Evolutionary conservation across 139 green algal genomes (phyloP).

Genomic region (Deuterostichococcus epilithicus): DNA sequence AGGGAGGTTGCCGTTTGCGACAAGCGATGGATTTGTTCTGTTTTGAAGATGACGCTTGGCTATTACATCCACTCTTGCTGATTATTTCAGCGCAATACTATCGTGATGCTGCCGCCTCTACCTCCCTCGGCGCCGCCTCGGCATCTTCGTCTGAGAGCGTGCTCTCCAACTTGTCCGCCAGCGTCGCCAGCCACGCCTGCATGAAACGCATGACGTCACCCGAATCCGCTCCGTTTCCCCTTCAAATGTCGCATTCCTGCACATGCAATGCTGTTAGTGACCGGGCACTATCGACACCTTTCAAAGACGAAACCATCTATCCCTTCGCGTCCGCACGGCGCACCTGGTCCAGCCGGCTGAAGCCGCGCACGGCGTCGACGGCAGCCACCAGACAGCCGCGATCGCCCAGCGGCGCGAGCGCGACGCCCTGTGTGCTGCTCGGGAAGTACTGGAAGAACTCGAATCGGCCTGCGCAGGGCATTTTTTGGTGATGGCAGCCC

Average conservation of each 20-base stretch:
- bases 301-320: background rate
- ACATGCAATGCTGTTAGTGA: slow-evolving; percentile 9
- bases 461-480: slow-evolving; percentile 45
- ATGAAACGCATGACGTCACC: background rate
- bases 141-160: slow-evolving; percentile 18
- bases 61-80: no score
- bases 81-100: no score
- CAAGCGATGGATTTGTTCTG: no score
- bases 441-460: slow-evolving; percentile 79
- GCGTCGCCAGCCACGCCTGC: slow-evolving; percentile 61
- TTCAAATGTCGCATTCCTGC: background rate
- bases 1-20: no score
- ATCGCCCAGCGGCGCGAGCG: slow-evolving; percentile 68
- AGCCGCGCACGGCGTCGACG: slow-evolving; percentile 67
- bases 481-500: background rate
- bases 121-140: no score
- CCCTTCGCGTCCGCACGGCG: no score
- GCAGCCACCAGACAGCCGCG: slow-evolving; percentile 68
- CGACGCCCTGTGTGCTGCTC: slow-evolving; percentile 62
- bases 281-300: slow-evolving; percentile 3
- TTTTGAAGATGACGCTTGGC: no score
- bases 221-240: no score
- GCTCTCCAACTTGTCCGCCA: slow-evolving; percentile 81
- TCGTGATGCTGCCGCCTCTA: no score
- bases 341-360: slow-evolving; percentile 80